These are phyloP conservation scores for Macrophomina phaseolina DNA, from an alignment of 2,329 filamentous ascomycete genomes.

Conservation along the genomic window DNA sequence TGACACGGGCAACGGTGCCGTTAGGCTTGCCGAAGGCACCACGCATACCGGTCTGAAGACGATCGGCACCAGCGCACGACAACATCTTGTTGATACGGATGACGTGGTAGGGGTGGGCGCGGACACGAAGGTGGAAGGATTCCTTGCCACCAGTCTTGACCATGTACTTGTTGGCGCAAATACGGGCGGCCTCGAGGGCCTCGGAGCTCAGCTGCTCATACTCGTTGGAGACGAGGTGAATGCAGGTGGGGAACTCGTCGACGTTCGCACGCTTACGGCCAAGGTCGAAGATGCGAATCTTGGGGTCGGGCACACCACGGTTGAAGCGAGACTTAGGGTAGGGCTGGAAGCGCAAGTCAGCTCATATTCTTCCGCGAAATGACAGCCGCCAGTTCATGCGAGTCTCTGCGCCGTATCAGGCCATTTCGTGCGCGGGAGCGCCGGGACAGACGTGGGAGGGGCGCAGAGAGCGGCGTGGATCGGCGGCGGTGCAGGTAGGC, in stretches of 20 bases:
- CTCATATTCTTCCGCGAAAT: background rate
- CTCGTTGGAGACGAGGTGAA: constrained; percentile 99
- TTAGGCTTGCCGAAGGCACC: constrained; percentile 99
- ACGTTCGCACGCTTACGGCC: constrained; percentile 98
- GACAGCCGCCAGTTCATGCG: background rate
- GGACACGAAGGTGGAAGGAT: constrained; percentile 73
- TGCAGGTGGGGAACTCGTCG: constrained; percentile 97
- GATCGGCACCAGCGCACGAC: constrained; percentile 99
- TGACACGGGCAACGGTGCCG: constrained; percentile 98
- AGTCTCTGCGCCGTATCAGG: background rate
- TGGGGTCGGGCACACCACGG: constrained; percentile 88
- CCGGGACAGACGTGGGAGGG: background rate
- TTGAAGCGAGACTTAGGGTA: constrained; percentile 99
- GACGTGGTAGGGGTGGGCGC: constrained; percentile 99
- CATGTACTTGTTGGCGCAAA: constrained; percentile 98
- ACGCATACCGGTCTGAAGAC: constrained; percentile 99
- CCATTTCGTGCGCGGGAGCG: background rate
- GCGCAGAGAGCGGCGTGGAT: background rate
- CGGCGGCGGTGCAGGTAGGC: background rate
- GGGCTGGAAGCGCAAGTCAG: constrained; percentile 62
- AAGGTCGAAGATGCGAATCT: constrained; percentile 97
- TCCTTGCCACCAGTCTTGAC: constrained; percentile 73
- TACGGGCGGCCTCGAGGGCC: constrained; percentile 99
- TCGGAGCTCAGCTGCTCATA: constrained; percentile 99
- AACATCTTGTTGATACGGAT: constrained; percentile 99